Percentiles rank a stretch among this genome's conserved stretches.
Evolutionary conservation across 345 rosid genomes (phyloP).

Genomic region (Litchi chinensis): DNA sequence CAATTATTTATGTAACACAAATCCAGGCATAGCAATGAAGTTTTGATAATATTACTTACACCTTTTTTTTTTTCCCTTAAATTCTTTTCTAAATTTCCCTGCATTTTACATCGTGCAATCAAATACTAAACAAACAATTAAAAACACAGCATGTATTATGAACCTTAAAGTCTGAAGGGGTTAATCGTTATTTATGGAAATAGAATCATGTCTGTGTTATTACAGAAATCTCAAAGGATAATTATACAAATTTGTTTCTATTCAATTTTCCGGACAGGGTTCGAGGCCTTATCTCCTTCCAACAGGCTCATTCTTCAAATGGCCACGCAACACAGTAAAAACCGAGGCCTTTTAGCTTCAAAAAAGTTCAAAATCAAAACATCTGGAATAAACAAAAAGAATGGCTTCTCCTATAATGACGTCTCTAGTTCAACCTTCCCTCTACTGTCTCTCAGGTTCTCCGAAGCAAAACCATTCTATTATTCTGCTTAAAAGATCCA

Average conservation of each 20-base stretch:
- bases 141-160: too few relatives aligned
- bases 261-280: not conserved
- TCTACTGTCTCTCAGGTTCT: constrained; percentile 27
- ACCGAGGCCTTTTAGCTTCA: not conserved
- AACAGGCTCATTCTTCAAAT: too few relatives aligned
- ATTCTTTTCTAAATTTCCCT: too few relatives aligned
- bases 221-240: not conserved
- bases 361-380: not conserved
- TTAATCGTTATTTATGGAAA: not conserved
- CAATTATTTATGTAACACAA: too few relatives aligned
- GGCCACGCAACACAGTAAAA: too few relatives aligned
- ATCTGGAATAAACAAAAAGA: not conserved
- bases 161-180: not conserved
- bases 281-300: constrained; percentile 2
- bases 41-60: too few relatives aligned
- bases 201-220: not conserved
- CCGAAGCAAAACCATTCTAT: constrained; percentile 18
- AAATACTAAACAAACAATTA: too few relatives aligned
- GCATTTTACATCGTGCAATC: too few relatives aligned
- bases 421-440: constrained; percentile 45
- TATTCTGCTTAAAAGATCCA: constrained; percentile 17
- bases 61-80: too few relatives aligned
- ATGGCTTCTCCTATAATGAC: constrained; percentile 47
- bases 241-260: not conserved
- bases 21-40: too few relatives aligned